Conservation (phyloP, 2,329 filamentous ascomycete species). For the Colletotrichum ledebouriae region DNA sequence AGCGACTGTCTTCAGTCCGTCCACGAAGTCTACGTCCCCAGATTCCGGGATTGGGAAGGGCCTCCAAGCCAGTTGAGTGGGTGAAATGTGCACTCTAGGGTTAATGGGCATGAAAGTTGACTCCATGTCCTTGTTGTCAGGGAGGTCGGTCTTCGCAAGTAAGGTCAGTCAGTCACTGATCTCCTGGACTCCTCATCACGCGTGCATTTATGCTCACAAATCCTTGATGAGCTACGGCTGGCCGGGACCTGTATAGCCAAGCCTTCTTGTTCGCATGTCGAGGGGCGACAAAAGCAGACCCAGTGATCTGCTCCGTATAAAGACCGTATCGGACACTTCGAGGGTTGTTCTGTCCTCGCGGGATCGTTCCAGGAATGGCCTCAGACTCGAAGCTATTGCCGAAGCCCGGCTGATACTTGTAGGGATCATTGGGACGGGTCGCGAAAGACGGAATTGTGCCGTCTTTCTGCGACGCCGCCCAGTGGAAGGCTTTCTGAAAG, state of each 20-base stretch:
- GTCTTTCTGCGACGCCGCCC: conserved; percentile 72
- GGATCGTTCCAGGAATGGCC: conserved; percentile 60
- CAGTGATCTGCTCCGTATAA: conserved; percentile 60
- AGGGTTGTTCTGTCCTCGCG: conserved; percentile 60
- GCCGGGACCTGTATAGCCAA: conserved; percentile 48
- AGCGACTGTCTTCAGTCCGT: conserved; percentile 62
- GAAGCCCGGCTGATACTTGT: conserved; percentile 69
- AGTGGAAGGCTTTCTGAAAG: conserved; percentile 67
- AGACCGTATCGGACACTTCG: conserved; percentile 55
- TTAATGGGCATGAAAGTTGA: conserved; percentile 60
- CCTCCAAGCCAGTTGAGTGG: conserved; percentile 61
- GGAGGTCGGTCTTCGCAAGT: conserved; percentile 29
- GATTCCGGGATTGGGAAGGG: conserved; percentile 52
- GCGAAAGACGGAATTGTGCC: conserved; percentile 67
- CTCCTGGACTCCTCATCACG: neutral
- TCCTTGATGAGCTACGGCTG: conserved; percentile 50
- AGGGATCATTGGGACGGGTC: conserved; percentile 55
- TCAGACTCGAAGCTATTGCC: conserved; percentile 63
- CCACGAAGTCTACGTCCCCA: conserved; percentile 58
- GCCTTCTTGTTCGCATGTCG: conserved; percentile 50
- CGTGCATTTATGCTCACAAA: conserved; percentile 1
- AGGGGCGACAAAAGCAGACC: conserved; percentile 50
- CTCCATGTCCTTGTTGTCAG: conserved; percentile 50
- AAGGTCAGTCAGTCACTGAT: neutral
- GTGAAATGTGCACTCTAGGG: conserved; percentile 57